phyloP scores from a whole-genome alignment of 2,329 filamentous ascomycete genomes.

The Cordyceps javanica region DNA sequence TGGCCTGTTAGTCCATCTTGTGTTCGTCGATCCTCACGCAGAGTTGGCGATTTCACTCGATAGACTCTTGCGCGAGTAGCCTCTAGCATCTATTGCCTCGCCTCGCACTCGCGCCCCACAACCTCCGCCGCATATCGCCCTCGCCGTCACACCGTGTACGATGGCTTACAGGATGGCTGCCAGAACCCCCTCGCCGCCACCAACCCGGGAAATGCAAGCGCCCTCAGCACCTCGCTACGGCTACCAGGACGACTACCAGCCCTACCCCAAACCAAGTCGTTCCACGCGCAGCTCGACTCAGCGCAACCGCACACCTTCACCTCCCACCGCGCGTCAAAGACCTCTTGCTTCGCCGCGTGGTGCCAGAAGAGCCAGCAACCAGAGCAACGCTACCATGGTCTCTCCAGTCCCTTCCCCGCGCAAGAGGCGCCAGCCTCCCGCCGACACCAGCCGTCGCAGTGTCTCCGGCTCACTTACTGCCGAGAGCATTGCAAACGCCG shows the following conservation, averaged over 20 bases:
- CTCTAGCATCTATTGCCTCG: neutral
- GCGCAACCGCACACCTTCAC: conserved; percentile 52
- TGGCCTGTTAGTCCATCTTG: neutral
- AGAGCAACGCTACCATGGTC: conserved; percentile 26
- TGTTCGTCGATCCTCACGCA: neutral
- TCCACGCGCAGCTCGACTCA: conserved; percentile 52
- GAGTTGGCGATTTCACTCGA: neutral
- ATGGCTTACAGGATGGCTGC: conserved; percentile 29
- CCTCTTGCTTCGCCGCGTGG: conserved; percentile 27
- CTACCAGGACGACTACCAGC: conserved; percentile 62
- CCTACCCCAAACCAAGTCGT: conserved; percentile 62
- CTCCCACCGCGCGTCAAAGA: conserved; percentile 32
- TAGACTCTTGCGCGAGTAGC: conserved; percentile 2
- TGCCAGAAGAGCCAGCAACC: conserved; percentile 25
- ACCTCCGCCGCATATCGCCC: neutral
- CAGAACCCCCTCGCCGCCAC: conserved; percentile 54
- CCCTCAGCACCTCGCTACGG: conserved; percentile 65
- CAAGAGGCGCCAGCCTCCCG: conserved; percentile 44
- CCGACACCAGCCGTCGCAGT: conserved; percentile 39
- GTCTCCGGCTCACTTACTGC: conserved; percentile 40
- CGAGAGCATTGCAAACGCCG: conserved; percentile 37
- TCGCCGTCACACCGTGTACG: neutral
- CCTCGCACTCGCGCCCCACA: neutral
- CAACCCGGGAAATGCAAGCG: conserved; percentile 43
- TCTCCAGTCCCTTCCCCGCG: conserved; percentile 42